These are phyloP conservation scores for Exophiala xenobiotica DNA, from an alignment of 2,329 filamentous ascomycete species.

Conservation along the genomic window DNA sequence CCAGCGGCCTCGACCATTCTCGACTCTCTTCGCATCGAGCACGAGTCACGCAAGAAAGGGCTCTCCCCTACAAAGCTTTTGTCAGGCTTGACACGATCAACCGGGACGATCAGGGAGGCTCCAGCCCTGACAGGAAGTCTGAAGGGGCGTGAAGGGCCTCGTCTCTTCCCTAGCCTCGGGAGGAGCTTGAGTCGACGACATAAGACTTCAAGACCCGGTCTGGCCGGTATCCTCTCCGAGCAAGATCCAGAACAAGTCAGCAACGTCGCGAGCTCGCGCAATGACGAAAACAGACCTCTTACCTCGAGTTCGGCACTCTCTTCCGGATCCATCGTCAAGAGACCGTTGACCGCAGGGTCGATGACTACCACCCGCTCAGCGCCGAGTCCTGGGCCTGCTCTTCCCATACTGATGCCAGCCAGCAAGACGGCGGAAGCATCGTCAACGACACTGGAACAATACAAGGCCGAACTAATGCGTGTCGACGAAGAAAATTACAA, in stretches of 20 bases:
- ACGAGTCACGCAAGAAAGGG: constrained; percentile 26
- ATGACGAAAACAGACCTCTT: constrained; percentile 28
- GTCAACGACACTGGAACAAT: constrained; percentile 21
- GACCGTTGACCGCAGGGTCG: constrained; percentile 24
- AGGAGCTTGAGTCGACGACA: constrained; percentile 28
- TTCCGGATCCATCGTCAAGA: constrained; percentile 16
- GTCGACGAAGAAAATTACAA: constrained; percentile 45
- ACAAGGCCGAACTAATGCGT: constrained; percentile 30
- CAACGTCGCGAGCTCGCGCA: constrained; percentile 18
- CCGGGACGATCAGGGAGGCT: constrained; percentile 28
- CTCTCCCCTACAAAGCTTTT: constrained; percentile 31
- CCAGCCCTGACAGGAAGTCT: constrained; percentile 26
- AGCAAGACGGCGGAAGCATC: constrained; percentile 2
- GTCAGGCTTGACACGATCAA: constrained; percentile 26
- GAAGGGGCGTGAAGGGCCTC: constrained; percentile 25
- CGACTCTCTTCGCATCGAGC: constrained; percentile 30
- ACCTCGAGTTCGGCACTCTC: constrained; percentile 26
- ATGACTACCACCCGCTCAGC: constrained; percentile 22
- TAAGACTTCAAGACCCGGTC: constrained; percentile 22
- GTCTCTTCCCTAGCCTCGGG: constrained; percentile 28
- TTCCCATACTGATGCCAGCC: constrained; percentile 1
- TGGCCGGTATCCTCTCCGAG: constrained; percentile 27
- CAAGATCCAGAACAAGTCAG: constrained; percentile 30
- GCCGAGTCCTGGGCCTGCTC: constrained; percentile 18
- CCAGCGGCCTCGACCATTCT: constrained; percentile 53